Conservation (phyloP, 306 rosid genomes). For the Vigna reflexopilosa region DNA sequence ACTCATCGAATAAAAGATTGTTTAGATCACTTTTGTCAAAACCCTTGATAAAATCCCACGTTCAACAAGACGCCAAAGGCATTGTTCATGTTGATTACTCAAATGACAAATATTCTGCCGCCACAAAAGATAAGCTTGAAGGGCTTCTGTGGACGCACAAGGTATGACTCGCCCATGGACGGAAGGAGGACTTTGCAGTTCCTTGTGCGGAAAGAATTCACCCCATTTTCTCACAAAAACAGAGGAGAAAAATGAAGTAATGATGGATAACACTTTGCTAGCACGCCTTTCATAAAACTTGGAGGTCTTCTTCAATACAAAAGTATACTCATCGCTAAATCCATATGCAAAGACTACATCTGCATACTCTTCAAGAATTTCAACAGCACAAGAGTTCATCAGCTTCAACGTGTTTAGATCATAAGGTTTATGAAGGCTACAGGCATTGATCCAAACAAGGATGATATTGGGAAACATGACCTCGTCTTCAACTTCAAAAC, state of each 20-base stretch:
- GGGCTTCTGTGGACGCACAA: constrained; percentile 73
- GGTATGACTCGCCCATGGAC: constrained; percentile 63
- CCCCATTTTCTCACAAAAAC: constrained; percentile 67
- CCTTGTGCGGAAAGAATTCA: constrained; percentile 62
- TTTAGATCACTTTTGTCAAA: constrained; percentile 63
- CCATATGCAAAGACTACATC: constrained; percentile 80
- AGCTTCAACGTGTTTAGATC: constrained; percentile 63
- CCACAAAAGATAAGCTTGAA: constrained; percentile 84
- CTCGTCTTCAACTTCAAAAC: constrained; percentile 76
- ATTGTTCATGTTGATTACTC: constrained; percentile 64
- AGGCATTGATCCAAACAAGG: constrained; percentile 63
- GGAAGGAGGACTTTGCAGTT: constrained; percentile 64
- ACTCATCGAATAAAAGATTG: constrained; percentile 67
- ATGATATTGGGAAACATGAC: constrained; percentile 69
- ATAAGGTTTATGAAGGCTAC: constrained; percentile 50
- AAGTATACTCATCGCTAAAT: constrained; percentile 72
- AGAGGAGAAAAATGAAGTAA: constrained; percentile 77
- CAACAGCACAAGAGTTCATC: constrained; percentile 76
- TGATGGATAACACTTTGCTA: constrained; percentile 74
- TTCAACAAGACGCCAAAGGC: constrained; percentile 73
- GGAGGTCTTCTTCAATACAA: constrained; percentile 76
- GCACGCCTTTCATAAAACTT: constrained; percentile 77
- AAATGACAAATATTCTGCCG: constrained; percentile 80
- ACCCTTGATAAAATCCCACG: constrained; percentile 57
- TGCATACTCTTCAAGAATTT: constrained; percentile 65